A percentile compares a stretch with the other conserved stretches of the same genome.
Evolutionary conservation across 2,329 filamentous ascomycete species (phyloP).

Genomic region (Ophiosphaerella korrae): DNA sequence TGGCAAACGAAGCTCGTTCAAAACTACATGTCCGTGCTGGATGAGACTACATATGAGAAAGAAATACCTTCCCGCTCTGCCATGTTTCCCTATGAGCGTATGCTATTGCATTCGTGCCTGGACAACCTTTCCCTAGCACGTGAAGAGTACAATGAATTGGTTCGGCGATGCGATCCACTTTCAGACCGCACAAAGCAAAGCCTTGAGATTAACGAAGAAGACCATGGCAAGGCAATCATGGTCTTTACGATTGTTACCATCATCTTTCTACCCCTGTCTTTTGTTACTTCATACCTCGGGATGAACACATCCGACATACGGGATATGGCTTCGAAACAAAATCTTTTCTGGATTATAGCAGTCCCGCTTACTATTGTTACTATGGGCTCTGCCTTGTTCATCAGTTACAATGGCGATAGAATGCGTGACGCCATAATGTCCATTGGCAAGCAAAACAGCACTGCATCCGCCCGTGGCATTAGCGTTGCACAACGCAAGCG

Average conservation of each 20-base stretch:
- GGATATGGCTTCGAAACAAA: slow-evolving; percentile 47
- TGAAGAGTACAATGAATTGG: slow-evolving; percentile 33
- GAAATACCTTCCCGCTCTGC: slow-evolving; percentile 23
- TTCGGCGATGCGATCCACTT: slow-evolving; percentile 33
- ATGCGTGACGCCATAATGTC: too few relatives aligned
- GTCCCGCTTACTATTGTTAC: not conserved
- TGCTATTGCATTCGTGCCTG: slow-evolving; percentile 28
- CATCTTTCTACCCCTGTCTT: slow-evolving; percentile 53
- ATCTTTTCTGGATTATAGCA: slow-evolving; percentile 48
- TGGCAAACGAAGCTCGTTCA: slow-evolving; percentile 36
- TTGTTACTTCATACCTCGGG: slow-evolving; percentile 51
- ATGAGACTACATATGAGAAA: slow-evolving; percentile 29
- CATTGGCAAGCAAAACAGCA: not conserved
- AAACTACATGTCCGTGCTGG: slow-evolving; percentile 31
- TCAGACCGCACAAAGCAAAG: slow-evolving; percentile 42
- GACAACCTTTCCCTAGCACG: slow-evolving; percentile 22
- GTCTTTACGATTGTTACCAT: slow-evolving; percentile 53
- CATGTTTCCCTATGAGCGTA: slow-evolving; percentile 29
- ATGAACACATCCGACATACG: slow-evolving; percentile 50
- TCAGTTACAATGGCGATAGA: too few relatives aligned
- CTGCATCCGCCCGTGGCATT: not conserved
- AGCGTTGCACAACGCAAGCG: not conserved
- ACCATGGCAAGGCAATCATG: slow-evolving; percentile 51
- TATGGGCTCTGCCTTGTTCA: too few relatives aligned
- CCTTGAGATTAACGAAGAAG: slow-evolving; percentile 35